Base-by-base conservation (phyloP, 169 alveolate species). In the Besnoitia besnoiti region DNA sequence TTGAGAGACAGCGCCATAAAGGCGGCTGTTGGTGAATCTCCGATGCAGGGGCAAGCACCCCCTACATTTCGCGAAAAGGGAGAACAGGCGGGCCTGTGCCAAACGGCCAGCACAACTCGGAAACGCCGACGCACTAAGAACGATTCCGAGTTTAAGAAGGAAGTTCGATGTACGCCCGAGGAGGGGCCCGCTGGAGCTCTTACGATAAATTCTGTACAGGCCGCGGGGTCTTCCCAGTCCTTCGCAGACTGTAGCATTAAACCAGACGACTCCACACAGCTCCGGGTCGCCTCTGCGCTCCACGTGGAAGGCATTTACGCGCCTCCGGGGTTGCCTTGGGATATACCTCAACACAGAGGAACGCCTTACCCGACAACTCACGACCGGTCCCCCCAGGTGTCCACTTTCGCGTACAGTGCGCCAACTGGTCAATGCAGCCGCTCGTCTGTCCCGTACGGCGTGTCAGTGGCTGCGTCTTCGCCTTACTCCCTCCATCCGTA, bases 71-170 rank as follows among this genome's bases (percentile, higher is more conserved):
- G 67, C n/a, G 67, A 3, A n/a, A 55, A 55, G 67, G 67, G 24
- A n/a, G 67, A 49, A 16, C 59, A 55, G 27, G 33, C 67, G 33
- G 67, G 24, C n/a, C n/a, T n/a, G 30, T 8, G 39, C 46, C 10
- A 7, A 8, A n/a, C 44, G 46, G 44, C 82, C 2, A 73, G 46
- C 47, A n/a, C 47, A n/a, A 39, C 82, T n/a, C 40, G 46, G 82
- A 73, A 73, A 73, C 39, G 46, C 47, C 82, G 82, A 39, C 82
- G 82, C 24, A 16, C n/a, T 30, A 73, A n/a, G 82, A 73, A 73
- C 44, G 82, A 73, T 35, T 16, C 82, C 44, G 82, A 73, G 46
- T 39, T 30, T 19, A 73, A 37, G 12, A 37, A 35, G 33, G 79
- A 62, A 24, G 79, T 7, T 42, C 16, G n/a, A 30, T 16, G 46